These are phyloP conservation scores for Podosphaera leucotricha DNA, from an alignment of 2,329 filamentous ascomycete genomes.

Conservation along the genomic window DNA sequence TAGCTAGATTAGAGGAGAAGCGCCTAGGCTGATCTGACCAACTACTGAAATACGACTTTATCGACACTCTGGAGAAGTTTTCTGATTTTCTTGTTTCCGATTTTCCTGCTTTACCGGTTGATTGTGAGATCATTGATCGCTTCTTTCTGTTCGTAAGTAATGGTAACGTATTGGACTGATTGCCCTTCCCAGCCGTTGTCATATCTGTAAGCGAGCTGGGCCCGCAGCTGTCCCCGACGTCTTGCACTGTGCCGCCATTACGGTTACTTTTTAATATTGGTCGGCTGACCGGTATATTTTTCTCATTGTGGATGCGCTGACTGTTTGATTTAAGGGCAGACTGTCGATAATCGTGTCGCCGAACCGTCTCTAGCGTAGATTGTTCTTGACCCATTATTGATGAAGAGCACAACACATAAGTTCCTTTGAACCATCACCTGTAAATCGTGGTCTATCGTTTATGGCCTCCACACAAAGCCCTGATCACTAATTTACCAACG, in stretches of 20 bases:
- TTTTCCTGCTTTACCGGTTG: not conserved
- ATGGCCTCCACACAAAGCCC: not conserved
- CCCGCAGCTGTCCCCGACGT: not conserved
- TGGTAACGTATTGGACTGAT: not conserved
- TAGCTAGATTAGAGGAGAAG: not conserved
- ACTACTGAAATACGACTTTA: not conserved
- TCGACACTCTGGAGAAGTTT: not conserved
- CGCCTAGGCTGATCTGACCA: not conserved
- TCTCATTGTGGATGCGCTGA: not conserved
- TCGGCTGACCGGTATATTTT: not conserved
- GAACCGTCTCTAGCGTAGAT: not conserved
- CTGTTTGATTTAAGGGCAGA: not conserved
- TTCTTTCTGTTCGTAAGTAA: not conserved
- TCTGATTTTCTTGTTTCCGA: not conserved
- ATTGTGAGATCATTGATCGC: not conserved
- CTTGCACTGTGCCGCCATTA: not conserved
- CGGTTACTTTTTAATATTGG: not conserved
- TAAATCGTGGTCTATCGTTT: not conserved
- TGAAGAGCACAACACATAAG: not conserved
- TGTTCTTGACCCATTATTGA: not conserved
- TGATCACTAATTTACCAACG: not conserved
- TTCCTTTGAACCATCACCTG: not conserved
- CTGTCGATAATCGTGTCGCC: not conserved
- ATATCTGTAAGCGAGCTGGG: not conserved
- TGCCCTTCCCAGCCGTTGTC: not conserved